Conservation (phyloP, 2,329 filamentous ascomycete genomes). For the Neopestalotiopsis sp. region DNA sequence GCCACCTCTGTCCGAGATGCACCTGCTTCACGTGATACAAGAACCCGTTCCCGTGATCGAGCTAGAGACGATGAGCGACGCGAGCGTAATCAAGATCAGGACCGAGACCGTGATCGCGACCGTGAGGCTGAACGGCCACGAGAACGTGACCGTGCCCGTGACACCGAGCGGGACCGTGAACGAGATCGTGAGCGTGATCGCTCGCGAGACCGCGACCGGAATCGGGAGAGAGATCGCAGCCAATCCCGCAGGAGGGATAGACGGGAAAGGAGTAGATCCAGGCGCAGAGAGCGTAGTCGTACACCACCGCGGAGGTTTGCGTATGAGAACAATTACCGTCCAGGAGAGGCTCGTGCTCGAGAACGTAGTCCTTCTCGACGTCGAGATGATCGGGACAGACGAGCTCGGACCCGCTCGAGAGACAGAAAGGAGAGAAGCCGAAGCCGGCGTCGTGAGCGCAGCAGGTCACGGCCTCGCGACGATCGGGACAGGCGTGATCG, state of each 20-base stretch:
- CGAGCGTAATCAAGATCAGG: conserved; percentile 19
- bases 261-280: conserved; percentile 18
- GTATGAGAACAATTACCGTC: conserved; percentile 36
- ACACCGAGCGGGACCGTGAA: conserved; percentile 34
- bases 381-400: conserved; percentile 32
- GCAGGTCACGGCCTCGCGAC: conserved; percentile 35
- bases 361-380: conserved; percentile 35
- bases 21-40: conserved; percentile 29
- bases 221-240: conserved; percentile 18
- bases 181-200: conserved; percentile 26
- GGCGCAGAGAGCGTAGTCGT: conserved; percentile 11
- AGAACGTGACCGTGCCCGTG: conserved; percentile 27
- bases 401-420: conserved; percentile 29
- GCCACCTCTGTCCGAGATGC: conserved; percentile 30
- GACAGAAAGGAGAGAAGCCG: conserved; percentile 13
- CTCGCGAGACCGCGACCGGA: conserved; percentile 20
- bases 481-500: conserved; percentile 36
- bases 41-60: conserved; percentile 30
- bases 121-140: not conserved
- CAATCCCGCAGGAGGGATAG: conserved; percentile 16
- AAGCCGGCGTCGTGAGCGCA: conserved; percentile 31
- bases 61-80: conserved; percentile 33
- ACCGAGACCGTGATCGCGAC: conserved; percentile 28
- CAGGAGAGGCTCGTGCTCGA: conserved; percentile 27
- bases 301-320: conserved; percentile 11